Evolutionary conservation across 2,329 filamentous ascomycete genomes (phyloP).

Genomic region (Ambrosiella cleistominuta): DNA sequence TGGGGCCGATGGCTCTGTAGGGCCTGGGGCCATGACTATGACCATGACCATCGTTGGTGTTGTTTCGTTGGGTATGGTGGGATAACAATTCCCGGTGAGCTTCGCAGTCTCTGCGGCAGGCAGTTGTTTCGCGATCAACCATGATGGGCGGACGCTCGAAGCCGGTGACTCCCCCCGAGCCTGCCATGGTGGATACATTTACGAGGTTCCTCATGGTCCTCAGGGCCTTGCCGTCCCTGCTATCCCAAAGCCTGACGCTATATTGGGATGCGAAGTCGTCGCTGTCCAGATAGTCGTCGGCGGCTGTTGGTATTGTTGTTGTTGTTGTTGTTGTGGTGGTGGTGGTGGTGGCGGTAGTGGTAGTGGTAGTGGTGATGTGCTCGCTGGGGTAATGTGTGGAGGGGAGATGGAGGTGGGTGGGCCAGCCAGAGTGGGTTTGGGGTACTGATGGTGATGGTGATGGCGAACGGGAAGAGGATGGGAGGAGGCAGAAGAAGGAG

Average conservation of each 20-base stretch:
- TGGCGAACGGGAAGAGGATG: neutral
- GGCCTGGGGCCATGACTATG: too few species aligned
- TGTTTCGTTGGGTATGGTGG: too few species aligned
- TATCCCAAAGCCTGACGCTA: neutral
- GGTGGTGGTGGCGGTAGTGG: neutral
- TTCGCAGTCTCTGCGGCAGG: neutral
- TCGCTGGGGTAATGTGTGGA: neutral
- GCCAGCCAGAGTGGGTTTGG: neutral
- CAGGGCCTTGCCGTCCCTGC: neutral
- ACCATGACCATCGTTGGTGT: too few species aligned
- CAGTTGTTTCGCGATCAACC: neutral
- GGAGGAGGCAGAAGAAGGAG: neutral
- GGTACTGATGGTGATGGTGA: neutral
- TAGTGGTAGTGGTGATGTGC: neutral
- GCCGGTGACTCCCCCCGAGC: neutral
- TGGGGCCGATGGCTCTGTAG: too few species aligned
- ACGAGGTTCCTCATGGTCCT: constrained; percentile 4
- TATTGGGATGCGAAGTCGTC: too few species aligned
- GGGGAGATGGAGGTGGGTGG: neutral
- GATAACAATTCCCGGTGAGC: too few species aligned
- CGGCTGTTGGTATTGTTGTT: neutral
- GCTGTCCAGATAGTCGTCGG: neutral
- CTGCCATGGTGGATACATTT: constrained; percentile 1
- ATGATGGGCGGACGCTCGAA: constrained; percentile 5
- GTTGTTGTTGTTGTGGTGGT: neutral